Conservation (phyloP, 2,329 filamentous ascomycete species). For the Ilyonectria mors-panacis region DNA sequence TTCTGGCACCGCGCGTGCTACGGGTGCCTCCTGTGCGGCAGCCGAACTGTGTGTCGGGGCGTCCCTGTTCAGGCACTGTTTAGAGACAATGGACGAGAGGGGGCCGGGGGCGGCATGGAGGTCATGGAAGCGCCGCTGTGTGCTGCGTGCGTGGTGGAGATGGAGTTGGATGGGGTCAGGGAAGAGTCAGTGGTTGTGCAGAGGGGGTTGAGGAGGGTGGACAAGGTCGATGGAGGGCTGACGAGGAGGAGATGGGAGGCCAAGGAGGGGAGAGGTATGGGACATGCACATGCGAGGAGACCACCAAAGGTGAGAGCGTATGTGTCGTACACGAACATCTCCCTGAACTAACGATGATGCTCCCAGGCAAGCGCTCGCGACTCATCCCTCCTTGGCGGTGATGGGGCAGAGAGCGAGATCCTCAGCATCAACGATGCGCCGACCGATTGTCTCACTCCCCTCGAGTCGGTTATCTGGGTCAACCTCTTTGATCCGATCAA, state of each 20-base stretch:
- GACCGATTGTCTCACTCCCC: constrained; percentile 41
- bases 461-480: constrained; percentile 62
- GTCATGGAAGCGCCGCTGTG: constrained; percentile 65
- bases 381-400: constrained; percentile 7
- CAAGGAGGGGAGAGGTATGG: constrained; percentile 38
- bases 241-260: constrained; percentile 61
- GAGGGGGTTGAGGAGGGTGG: constrained; percentile 61
- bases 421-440: constrained; percentile 7
- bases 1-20: constrained; percentile 73
- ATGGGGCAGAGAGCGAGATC: constrained; percentile 28
- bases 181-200: constrained; percentile 55
- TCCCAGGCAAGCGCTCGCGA: constrained; percentile 21
- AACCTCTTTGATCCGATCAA: constrained; percentile 65
- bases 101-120: constrained; percentile 53
- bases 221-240: constrained; percentile 63
- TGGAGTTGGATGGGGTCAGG: constrained; percentile 54
- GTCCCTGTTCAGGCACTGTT: constrained; percentile 55
- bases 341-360: constrained; percentile 17
- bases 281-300: constrained; percentile 10
- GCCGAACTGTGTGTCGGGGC: constrained; percentile 54
- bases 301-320: constrained; percentile 14
- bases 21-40: constrained; percentile 69
- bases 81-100: constrained; percentile 31
- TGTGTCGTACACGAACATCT: not conserved
- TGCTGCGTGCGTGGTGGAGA: constrained; percentile 60